phyloP scores from a whole-genome alignment of 164 flowering plant genomes.

The Stephania japonica region DNA sequence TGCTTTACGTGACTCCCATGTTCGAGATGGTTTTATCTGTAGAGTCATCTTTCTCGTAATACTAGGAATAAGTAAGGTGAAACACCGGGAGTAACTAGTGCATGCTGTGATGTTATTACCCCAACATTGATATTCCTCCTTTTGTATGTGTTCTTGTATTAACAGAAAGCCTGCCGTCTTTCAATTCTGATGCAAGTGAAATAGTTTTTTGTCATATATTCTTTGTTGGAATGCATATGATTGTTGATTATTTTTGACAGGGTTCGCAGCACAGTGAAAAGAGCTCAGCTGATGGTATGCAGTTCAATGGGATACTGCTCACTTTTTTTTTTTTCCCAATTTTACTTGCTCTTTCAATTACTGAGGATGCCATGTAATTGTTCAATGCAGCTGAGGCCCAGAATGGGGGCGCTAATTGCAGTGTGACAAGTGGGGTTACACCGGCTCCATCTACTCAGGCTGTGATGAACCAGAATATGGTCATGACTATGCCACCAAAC shows the following conservation, averaged over 20 bases:
- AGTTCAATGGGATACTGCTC: not conserved
- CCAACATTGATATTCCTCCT: not conserved
- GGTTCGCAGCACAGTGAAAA: conserved; percentile 22
- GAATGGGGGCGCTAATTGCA: conserved; percentile 18
- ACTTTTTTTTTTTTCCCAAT: not conserved
- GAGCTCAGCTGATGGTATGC: conserved; percentile 23
- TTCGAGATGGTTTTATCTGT: not conserved
- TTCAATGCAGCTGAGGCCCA: conserved; percentile 20
- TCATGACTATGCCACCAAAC: conserved; percentile 21
- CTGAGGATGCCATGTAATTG: not conserved
- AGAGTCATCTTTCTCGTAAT: not conserved
- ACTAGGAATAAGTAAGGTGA: not conserved
- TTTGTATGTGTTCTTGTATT: not conserved
- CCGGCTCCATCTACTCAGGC: conserved; percentile 17
- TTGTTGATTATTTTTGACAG: conserved; percentile 13
- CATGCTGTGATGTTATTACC: not conserved
- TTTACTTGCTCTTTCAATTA: not conserved
- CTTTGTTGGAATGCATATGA: not conserved
- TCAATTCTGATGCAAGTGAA: not conserved
- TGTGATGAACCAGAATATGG: conserved; percentile 15
- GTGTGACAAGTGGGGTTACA: conserved; percentile 19
- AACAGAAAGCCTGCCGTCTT: not conserved
- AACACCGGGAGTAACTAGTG: not conserved
- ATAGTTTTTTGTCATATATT: not conserved
- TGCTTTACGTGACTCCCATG: not conserved